Percentiles rank a stretch among this genome's conserved stretches.
Evolutionary conservation across 805 yeast species (phyloP).

Genomic region (Candida caryicola): DNA sequence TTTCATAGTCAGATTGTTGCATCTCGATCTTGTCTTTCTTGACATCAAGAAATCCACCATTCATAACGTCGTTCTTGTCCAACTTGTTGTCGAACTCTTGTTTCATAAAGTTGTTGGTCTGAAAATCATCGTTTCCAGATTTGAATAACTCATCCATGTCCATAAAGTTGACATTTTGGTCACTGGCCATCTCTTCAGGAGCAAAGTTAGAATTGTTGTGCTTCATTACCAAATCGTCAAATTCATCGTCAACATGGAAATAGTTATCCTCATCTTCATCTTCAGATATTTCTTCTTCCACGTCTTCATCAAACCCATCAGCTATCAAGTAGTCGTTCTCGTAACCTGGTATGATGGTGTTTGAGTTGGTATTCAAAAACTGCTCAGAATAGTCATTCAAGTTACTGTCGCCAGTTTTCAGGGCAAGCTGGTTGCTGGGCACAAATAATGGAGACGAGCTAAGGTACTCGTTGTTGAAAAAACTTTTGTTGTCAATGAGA

Average conservation of each 20-base stretch:
- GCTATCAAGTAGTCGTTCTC: slow-evolving; percentile 34
- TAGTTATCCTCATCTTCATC: slow-evolving; percentile 39
- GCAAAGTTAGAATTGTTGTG: slow-evolving; percentile 2
- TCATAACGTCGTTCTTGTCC: slow-evolving; percentile 10
- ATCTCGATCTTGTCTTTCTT: slow-evolving; percentile 6
- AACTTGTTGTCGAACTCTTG: slow-evolving; percentile 4
- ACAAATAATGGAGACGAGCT: slow-evolving; percentile 30
- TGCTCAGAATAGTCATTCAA: slow-evolving; percentile 8
- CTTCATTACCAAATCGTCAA: slow-evolving; percentile 26
- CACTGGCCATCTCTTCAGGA: slow-evolving; percentile 1
- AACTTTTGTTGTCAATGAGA: slow-evolving; percentile 24
- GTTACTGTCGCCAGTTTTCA: slow-evolving; percentile 9
- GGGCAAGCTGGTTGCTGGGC: slow-evolving; percentile 13
- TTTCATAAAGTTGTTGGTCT: not conserved
- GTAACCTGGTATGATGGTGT: slow-evolving; percentile 27
- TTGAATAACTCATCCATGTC: slow-evolving; percentile 11
- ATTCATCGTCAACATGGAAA: slow-evolving; percentile 33
- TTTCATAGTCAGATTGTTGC: not conserved
- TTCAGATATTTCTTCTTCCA: slow-evolving; percentile 41
- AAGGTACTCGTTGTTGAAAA: slow-evolving; percentile 22
- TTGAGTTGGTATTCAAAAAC: slow-evolving; percentile 5
- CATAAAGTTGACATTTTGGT: slow-evolving; percentile 9
- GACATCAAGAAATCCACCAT: slow-evolving; percentile 13
- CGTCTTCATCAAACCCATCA: slow-evolving; percentile 41
- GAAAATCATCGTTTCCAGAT: slow-evolving; percentile 1